Evolutionary conservation across 345 rosid genomes (phyloP), one percentile per base, ranked within the genome.

Genomic region (Streptanthus diversifolius): DNA sequence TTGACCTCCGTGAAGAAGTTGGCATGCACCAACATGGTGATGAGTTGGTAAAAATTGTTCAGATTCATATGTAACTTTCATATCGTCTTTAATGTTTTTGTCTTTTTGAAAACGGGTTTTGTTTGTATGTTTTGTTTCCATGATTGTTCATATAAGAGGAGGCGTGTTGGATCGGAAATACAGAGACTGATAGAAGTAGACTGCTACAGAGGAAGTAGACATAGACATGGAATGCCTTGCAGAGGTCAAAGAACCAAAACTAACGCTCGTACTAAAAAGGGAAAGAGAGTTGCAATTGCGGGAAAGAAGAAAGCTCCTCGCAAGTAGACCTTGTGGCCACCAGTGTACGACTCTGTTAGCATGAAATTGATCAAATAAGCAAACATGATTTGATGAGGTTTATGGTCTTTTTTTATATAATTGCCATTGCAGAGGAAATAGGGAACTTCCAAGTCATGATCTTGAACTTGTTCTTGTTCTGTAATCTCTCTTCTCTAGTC

Each of bases 1-100:
- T 83, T 27, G 74, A 66, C 30, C 85, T 91, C 37, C 88, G 89
- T 72, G 83, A 84, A 57, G 92, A 91, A 80, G 90, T 91, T 51
- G 82, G 84, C 44, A 74, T 65, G 52, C 84, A 87, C 71, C 70
- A 80, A 71, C 83, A 84, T 59, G 97, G 88, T 57, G 89, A 85
- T 51, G 88, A 88, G 53, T 56, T 91, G 89, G 97, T 88, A 81
- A 13, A 17, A 5, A 1, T 53, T 1, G 1, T 12, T 41, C 29
- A 17, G 9, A 63, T 10, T 54, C 29, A 33, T 57, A 24, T 18
- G 13, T 12, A 8, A 64, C 29, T 4, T 48, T 30, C 48, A 54
- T 29, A 32, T 62, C 18, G 1, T 60, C 10, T 24, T 24, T 53
- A 1, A 22, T 35, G 55, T 13, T 30, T 17, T 63, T n/a, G 0